phyloP scores from a whole-genome alignment of 768 basidiomycete genomes.

The Boletellus ananas region DNA sequence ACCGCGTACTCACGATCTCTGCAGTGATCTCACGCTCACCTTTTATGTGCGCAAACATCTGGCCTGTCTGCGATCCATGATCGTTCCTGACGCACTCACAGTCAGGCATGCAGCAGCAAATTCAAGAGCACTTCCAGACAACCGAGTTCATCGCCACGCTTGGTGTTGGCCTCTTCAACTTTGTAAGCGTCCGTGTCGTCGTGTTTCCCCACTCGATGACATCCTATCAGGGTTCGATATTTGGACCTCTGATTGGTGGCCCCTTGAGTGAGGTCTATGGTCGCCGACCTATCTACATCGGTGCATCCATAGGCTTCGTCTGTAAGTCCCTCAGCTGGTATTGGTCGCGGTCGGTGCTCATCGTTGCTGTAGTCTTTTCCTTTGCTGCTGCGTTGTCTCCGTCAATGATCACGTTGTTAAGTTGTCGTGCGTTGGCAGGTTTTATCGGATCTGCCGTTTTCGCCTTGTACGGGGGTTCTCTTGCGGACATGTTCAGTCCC shows the following conservation, averaged over 20 bases:
- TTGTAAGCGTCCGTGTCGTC: constrained; percentile 5
- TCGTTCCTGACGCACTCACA: constrained; percentile 3
- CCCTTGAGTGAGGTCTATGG: constrained; percentile 25
- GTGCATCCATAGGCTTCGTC: constrained; percentile 18
- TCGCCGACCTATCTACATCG: constrained; percentile 19
- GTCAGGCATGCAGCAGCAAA: constrained; percentile 22
- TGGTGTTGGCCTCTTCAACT: constrained; percentile 22
- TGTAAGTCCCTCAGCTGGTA: constrained; percentile 1
- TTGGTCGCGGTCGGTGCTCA: neutral
- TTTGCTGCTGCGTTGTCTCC: constrained; percentile 18
- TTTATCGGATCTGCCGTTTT: constrained; percentile 20
- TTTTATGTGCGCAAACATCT: constrained; percentile 11
- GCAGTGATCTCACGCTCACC: constrained; percentile 17
- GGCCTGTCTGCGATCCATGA: neutral
- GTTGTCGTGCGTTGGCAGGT: constrained; percentile 21
- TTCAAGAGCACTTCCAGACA: constrained; percentile 20
- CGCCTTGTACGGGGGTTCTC: constrained; percentile 23
- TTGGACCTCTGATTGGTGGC: constrained; percentile 21
- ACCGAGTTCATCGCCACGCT: constrained; percentile 14
- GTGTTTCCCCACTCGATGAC: neutral
- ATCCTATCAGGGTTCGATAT: constrained; percentile 13
- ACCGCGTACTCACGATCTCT: constrained; percentile 3
- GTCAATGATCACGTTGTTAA: constrained; percentile 12
- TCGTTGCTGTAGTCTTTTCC: constrained; percentile 18
- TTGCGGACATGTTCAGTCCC: constrained; percentile 22